Evolutionary conservation across 441 rosid species (phyloP).

Genomic region (Brassica hybrid): DNA sequence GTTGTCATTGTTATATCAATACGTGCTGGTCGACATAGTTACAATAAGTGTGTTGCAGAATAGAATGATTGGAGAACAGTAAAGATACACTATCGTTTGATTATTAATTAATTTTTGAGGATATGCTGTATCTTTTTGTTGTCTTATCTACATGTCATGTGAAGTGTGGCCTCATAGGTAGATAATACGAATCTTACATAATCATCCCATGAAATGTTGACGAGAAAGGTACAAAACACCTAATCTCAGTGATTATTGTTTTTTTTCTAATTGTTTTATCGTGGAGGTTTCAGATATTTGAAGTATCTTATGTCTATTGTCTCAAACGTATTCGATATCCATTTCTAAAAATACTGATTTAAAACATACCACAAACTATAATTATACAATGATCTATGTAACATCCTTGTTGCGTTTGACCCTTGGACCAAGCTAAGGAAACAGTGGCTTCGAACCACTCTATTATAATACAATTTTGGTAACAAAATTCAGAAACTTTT

Average conservation of each 20-base stretch:
- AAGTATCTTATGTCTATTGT: too few relatives aligned
- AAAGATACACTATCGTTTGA: slow-evolving; percentile 21
- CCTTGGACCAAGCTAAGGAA: too few relatives aligned
- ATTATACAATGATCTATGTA: too few relatives aligned
- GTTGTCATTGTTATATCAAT: background rate
- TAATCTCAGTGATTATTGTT: background rate
- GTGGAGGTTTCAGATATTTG: too few relatives aligned
- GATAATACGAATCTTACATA: background rate
- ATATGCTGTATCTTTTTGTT: slow-evolving; percentile 23
- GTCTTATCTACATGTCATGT: slow-evolving; percentile 21
- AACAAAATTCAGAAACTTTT: too few relatives aligned
- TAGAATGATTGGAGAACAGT: slow-evolving; percentile 30
- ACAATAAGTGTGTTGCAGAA: slow-evolving; percentile 15
- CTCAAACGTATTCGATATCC: too few relatives aligned
- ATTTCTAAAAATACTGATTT: too few relatives aligned
- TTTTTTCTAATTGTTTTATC: too few relatives aligned
- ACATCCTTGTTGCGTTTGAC: too few relatives aligned
- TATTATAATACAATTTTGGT: too few relatives aligned
- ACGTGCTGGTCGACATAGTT: slow-evolving; percentile 7
- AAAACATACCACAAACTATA: too few relatives aligned
- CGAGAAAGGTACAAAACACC: background rate
- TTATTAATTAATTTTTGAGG: slow-evolving; percentile 24
- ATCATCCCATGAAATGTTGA: background rate
- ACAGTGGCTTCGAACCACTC: too few relatives aligned
- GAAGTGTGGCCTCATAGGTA: slow-evolving; percentile 17